These are phyloP conservation scores for Aspergillus phoenicis DNA, from an alignment of 2,329 filamentous ascomycete species.

Conservation along the genomic window DNA sequence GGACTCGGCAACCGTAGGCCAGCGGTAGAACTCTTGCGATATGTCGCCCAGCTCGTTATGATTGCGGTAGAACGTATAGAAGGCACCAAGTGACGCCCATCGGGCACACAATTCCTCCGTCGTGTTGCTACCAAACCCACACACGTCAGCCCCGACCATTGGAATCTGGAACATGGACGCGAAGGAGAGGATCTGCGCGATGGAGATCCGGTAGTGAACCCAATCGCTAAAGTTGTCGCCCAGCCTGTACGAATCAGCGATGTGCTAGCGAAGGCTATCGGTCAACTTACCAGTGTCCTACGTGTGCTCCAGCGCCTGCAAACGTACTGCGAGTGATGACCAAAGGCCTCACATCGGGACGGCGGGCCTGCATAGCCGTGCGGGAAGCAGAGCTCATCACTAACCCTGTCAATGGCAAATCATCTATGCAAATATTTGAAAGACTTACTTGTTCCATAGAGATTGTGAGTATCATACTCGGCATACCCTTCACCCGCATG, in stretches of 20 bases:
- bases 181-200: constrained; percentile 63
- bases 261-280: constrained; percentile 34
- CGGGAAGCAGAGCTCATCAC: constrained; percentile 71
- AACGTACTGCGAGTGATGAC: constrained; percentile 78
- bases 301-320: constrained; percentile 66
- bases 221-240: constrained; percentile 63
- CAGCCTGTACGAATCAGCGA: constrained; percentile 41
- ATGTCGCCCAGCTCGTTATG: constrained; percentile 61
- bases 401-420: constrained; percentile 17
- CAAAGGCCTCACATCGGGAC: constrained; percentile 66
- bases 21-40: constrained; percentile 74
- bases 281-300: constrained; percentile 56
- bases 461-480: constrained; percentile 76
- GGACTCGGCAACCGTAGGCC: constrained; percentile 63
- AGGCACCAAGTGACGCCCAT: constrained; percentile 74
- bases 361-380: constrained; percentile 66
- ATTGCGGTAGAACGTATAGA: constrained; percentile 75
- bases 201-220: constrained; percentile 61
- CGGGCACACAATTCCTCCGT: constrained; percentile 71
- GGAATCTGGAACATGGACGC: constrained; percentile 68
- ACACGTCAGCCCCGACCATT: constrained; percentile 72
- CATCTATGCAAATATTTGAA: background rate
- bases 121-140: constrained; percentile 70
- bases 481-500: constrained; percentile 65
- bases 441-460: constrained; percentile 65